phyloP scores from a whole-genome alignment of 306 rosid species.

The Quercus alba region DNA sequence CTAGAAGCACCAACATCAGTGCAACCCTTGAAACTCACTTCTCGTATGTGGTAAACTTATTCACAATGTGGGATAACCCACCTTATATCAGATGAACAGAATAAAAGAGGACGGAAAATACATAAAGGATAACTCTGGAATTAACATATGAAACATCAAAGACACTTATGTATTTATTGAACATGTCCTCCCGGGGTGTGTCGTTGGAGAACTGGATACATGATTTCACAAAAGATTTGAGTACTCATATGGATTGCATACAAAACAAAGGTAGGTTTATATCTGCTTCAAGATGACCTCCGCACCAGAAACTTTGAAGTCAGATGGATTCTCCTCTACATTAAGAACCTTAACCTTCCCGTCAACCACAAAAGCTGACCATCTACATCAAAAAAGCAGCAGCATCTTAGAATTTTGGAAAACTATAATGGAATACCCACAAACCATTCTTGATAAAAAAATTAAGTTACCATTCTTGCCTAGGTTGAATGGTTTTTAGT shows the following conservation, averaged over 20 bases:
- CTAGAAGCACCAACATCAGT: no score
- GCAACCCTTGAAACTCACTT: no score
- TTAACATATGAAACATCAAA: neutral
- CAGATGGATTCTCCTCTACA: slow-evolving; percentile 94
- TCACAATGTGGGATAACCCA: neutral
- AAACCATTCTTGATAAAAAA: neutral
- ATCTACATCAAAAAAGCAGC: slow-evolving; percentile 44
- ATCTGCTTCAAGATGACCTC: slow-evolving; percentile 84
- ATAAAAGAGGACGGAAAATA: neutral
- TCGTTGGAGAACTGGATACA: neutral
- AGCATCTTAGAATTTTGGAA: slow-evolving; percentile 13
- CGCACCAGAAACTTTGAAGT: slow-evolving; percentile 87
- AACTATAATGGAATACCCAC: neutral
- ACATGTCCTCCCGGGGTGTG: neutral
- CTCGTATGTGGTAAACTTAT: no score
- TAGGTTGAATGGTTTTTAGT: neutral
- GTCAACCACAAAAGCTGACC: slow-evolving; percentile 94
- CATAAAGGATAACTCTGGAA: neutral
- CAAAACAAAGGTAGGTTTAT: slow-evolving; percentile 25
- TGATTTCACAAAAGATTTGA: neutral
- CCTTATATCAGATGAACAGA: neutral
- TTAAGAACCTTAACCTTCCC: slow-evolving; percentile 73
- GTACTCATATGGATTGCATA: neutral
- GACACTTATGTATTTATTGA: neutral
- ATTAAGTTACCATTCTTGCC: neutral